These are phyloP conservation scores for Petunia axillaris DNA, from an alignment of 257 asterid species.

Conservation along the genomic window DNA sequence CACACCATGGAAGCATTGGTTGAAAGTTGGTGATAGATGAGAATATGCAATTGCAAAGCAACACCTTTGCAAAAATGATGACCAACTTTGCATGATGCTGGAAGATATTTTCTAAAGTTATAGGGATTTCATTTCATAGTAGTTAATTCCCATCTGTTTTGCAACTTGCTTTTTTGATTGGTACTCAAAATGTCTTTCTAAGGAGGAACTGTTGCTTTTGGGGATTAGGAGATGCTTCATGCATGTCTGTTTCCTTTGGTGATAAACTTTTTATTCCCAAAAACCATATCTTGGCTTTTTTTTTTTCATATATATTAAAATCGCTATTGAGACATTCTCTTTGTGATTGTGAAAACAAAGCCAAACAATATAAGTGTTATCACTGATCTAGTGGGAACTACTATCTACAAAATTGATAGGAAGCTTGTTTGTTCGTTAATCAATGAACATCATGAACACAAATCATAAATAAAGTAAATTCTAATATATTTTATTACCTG, in stretches of 20 bases:
- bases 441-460: too few relatives aligned
- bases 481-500: too few relatives aligned
- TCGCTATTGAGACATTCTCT: neutral
- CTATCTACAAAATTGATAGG: neutral
- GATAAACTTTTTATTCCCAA: neutral
- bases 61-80: neutral
- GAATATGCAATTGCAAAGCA: slow-evolving; percentile 18
- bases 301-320: too few relatives aligned
- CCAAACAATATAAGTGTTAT: too few relatives aligned
- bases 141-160: too few relatives aligned
- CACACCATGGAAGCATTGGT: neutral
- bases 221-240: neutral
- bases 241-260: neutral
- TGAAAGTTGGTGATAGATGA: slow-evolving; percentile 24
- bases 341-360: neutral
- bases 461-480: too few relatives aligned
- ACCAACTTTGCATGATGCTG: neutral
- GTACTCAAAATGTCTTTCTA: neutral
- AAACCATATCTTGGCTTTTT: neutral
- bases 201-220: neutral
- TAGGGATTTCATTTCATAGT: too few relatives aligned
- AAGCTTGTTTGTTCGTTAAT: neutral
- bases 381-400: neutral
- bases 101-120: neutral
- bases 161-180: neutral